Evolutionary conservation across 192 early-diverging fungal species (phyloP).

Genomic region (Gonapodya prolifera): DNA sequence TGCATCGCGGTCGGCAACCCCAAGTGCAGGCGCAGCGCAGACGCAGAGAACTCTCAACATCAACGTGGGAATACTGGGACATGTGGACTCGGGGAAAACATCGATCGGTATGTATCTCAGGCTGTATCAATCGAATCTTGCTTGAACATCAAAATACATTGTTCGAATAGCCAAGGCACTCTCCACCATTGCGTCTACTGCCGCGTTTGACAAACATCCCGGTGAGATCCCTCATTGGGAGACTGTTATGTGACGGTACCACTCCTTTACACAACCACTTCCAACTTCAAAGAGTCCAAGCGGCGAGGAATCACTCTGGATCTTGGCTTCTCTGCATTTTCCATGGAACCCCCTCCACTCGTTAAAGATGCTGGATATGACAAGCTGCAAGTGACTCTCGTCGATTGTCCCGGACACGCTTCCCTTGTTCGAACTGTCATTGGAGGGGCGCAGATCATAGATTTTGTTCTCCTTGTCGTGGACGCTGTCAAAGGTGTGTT

Average conservation of each 20-base stretch:
- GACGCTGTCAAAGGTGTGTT: conserved; percentile 3
- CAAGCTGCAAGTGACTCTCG: neutral
- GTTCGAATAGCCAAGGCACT: neutral
- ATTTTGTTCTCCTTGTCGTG: neutral
- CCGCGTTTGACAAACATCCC: conserved; percentile 4
- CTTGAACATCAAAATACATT: neutral
- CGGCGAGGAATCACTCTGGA: conserved; percentile 4
- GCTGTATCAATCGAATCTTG: neutral
- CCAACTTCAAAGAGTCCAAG: neutral
- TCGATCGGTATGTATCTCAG: neutral
- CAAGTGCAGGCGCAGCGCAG: neutral
- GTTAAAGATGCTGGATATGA: neutral
- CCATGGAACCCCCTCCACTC: neutral
- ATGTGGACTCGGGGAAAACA: conserved; percentile 2
- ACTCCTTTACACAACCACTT: neutral
- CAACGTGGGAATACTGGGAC: neutral
- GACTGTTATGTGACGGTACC: neutral
- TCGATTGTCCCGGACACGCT: conserved; percentile 3
- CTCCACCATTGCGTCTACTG: conserved; percentile 1
- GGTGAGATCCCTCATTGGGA: neutral
- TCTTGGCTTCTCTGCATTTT: conserved; percentile 2
- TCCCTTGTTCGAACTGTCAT: conserved; percentile 1
- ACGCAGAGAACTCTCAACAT: neutral
- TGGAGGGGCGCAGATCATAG: conserved; percentile 2
- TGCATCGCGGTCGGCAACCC: neutral